phyloP scores from a whole-genome alignment of 495 filamentous ascomycete species.

The Penicillium verhagenii region DNA sequence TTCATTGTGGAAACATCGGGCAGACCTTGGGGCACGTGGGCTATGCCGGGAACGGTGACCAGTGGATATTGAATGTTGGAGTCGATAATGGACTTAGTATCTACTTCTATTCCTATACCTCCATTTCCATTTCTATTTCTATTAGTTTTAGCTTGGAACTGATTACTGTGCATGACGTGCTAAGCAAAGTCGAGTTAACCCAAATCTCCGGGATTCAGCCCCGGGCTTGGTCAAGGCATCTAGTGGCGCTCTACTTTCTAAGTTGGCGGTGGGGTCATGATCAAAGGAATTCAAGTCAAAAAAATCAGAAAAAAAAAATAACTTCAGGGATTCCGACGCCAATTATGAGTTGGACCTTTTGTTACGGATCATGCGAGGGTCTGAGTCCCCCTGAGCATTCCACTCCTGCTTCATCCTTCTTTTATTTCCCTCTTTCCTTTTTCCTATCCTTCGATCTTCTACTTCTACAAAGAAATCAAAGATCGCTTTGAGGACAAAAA shows the following conservation, averaged over 20 bases:
- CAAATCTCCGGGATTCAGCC: background rate
- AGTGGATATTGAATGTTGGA: no score
- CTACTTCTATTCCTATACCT: no score
- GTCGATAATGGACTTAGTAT: no score
- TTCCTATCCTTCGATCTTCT: background rate
- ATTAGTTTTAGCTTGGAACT: background rate
- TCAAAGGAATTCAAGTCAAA: background rate
- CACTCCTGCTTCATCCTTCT: no score
- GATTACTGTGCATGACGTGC: background rate
- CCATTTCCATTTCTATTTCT: no score
- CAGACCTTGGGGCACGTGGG: no score
- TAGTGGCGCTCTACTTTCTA: background rate
- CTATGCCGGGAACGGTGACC: no score
- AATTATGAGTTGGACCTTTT: no score
- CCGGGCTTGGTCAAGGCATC: background rate
- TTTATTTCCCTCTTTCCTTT: background rate
- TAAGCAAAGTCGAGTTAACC: no score
- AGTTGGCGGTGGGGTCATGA: background rate
- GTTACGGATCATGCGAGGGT: background rate
- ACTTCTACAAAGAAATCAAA: background rate
- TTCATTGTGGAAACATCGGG: conserved; percentile 6
- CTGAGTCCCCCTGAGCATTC: no score
- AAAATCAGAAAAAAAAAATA: no score
- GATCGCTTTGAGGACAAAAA: background rate
- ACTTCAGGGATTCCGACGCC: no score